Percentiles rank a stretch among this genome's conserved stretches.
Evolutionary conservation across 495 filamentous ascomycete genomes (phyloP).

Genomic region (Hyaloscypha hepaticicola): DNA sequence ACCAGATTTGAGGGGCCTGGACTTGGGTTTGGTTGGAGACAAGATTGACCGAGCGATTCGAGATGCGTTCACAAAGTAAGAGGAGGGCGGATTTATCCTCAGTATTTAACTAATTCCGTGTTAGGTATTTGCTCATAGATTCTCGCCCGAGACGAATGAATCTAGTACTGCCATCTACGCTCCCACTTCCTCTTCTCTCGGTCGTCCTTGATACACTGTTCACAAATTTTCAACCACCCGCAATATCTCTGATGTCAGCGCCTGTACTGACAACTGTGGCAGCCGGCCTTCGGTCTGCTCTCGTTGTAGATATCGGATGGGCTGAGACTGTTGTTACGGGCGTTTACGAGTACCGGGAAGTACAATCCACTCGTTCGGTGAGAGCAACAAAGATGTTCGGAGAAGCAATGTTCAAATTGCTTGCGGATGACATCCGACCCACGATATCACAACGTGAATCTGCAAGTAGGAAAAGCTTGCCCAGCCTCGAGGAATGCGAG

Average conservation of each 20-base stretch:
- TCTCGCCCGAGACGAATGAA: constrained; percentile 68
- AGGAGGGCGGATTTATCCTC: background rate
- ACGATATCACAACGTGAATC: background rate
- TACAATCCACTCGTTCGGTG: constrained; percentile 62
- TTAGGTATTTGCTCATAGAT: constrained; percentile 72
- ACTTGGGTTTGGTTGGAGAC: constrained; percentile 80
- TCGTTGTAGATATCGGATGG: constrained; percentile 92
- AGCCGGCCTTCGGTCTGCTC: constrained; percentile 74
- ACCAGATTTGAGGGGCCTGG: constrained; percentile 65
- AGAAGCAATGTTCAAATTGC: constrained; percentile 64
- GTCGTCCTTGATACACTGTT: constrained; percentile 74
- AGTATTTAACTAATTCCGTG: constrained; percentile 12
- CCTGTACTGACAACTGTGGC: constrained; percentile 70
- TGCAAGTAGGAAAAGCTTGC: constrained; percentile 28
- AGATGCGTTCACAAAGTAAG: constrained; percentile 76
- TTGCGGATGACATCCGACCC: constrained; percentile 43
- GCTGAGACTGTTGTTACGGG: constrained; percentile 77
- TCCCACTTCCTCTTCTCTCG: constrained; percentile 78
- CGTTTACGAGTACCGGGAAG: constrained; percentile 86
- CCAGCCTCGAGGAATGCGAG: constrained; percentile 75
- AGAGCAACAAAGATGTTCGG: constrained; percentile 70
- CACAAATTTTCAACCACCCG: constrained; percentile 72
- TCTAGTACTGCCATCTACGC: constrained; percentile 70
- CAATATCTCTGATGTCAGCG: constrained; percentile 75
- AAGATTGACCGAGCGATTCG: constrained; percentile 83